phyloP scores from a whole-genome alignment of 1,139 yeast species.

The Kurtzmaniella quercitrusa region DNA sequence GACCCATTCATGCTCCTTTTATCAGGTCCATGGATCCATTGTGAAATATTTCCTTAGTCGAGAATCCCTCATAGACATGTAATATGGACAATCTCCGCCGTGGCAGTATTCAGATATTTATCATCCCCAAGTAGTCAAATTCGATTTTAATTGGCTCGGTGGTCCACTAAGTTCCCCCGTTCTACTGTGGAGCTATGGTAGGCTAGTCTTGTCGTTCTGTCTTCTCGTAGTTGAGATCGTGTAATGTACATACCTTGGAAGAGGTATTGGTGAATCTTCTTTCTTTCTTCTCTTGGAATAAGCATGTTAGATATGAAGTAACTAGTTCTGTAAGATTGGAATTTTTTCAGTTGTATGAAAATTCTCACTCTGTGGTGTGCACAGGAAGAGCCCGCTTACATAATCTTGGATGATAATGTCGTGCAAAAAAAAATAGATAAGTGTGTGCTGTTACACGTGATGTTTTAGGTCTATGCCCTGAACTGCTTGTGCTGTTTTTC shows the following conservation, averaged over 20 bases:
- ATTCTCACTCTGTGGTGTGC: slow-evolving; percentile 5
- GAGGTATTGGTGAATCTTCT: slow-evolving; percentile 98
- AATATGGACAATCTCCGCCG: too few relatives aligned
- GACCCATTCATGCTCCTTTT: too few relatives aligned
- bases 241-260: slow-evolving; percentile 78
- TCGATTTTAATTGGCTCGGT: too few relatives aligned
- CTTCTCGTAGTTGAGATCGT: slow-evolving; percentile 2
- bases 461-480: not conserved
- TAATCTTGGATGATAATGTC: not conserved
- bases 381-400: not conserved
- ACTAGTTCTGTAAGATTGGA: slow-evolving; percentile 5
- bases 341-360: slow-evolving; percentile 7
- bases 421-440: not conserved
- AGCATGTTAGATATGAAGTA: slow-evolving; percentile 58
- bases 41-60: too few relatives aligned
- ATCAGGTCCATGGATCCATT: too few relatives aligned
- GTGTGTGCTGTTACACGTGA: not conserved
- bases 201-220: slow-evolving; percentile 1
- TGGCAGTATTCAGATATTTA: too few relatives aligned
- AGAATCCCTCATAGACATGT: too few relatives aligned
- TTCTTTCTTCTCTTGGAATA: slow-evolving; percentile 99
- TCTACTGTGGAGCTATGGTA: too few relatives aligned
- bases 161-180: too few relatives aligned
- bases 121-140: too few relatives aligned
- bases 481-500: too few relatives aligned